Percentiles rank a stretch among this genome's conserved stretches.
Evolutionary conservation across 2,329 filamentous ascomycete genomes (phyloP).

Genomic region (Colletotrichum caudatum): DNA sequence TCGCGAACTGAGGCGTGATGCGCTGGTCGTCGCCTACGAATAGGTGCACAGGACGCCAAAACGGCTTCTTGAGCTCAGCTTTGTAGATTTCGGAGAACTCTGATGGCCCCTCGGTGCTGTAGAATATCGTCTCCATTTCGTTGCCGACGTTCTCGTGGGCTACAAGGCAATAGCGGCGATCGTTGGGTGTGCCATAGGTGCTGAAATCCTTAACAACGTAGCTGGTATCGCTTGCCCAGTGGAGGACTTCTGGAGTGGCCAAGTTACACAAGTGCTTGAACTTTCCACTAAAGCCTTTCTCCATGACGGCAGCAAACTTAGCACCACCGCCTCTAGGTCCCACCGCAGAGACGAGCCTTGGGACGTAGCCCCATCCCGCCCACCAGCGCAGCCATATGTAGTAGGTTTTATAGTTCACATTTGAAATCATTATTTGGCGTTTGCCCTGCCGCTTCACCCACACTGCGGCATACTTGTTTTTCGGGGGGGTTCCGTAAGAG

Average conservation of each 20-base stretch:
- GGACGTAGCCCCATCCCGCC: conserved; percentile 37
- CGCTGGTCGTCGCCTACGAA: conserved; percentile 36
- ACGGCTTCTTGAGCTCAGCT: conserved; percentile 34
- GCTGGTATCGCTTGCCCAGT: background rate
- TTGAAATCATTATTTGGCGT: conserved; percentile 31
- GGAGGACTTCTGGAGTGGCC: conserved; percentile 14
- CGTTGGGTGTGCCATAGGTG: conserved; percentile 34
- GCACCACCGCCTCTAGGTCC: conserved; percentile 29
- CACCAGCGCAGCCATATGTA: conserved; percentile 34
- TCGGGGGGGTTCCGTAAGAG: conserved; percentile 31
- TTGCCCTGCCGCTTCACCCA: conserved; percentile 29
- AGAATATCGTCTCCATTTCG: conserved; percentile 31
- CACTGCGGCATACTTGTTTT: conserved; percentile 36
- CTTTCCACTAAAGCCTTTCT: conserved; percentile 23
- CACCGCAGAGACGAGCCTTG: conserved; percentile 37
- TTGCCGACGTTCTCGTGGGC: conserved; percentile 38
- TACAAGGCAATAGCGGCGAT: conserved; percentile 37
- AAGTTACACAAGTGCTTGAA: conserved; percentile 35
- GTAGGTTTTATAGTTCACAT: conserved; percentile 32
- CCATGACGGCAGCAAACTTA: conserved; percentile 41
- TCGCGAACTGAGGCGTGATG: conserved; percentile 38
- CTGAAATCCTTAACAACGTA: conserved; percentile 29
- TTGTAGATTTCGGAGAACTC: conserved; percentile 27
- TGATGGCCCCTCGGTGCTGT: conserved; percentile 1
- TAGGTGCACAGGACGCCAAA: conserved; percentile 39